Evolutionary conservation across 257 asterid genomes (phyloP).

Genomic region (Paulownia fortunei): DNA sequence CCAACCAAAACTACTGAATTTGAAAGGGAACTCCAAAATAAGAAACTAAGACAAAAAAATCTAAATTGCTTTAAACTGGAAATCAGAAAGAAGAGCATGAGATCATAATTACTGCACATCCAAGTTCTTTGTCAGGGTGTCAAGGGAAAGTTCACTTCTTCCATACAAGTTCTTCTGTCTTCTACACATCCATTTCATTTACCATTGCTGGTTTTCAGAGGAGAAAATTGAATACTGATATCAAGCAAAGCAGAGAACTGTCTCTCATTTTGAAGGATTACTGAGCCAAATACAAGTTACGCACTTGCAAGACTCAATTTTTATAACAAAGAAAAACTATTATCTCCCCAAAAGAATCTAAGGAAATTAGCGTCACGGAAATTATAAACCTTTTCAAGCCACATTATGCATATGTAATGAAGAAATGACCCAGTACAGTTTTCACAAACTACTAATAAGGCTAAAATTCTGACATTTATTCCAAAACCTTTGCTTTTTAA

Average conservation of each 20-base stretch:
- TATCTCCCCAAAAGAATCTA: neutral
- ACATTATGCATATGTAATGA: conserved; percentile 5
- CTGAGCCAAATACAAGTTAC: neutral
- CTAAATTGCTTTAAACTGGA: neutral
- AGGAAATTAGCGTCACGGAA: conserved; percentile 9
- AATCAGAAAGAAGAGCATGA: neutral
- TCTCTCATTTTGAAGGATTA: neutral
- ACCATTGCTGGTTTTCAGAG: neutral
- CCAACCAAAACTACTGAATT: no score
- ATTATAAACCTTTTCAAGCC: neutral
- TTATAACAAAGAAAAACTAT: neutral
- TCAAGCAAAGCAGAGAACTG: neutral
- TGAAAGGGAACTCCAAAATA: neutral
- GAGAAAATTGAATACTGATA: neutral
- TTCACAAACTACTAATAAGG: neutral
- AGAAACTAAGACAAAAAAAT: no score
- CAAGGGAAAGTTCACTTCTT: neutral
- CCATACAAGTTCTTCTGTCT: neutral
- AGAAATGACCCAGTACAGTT: conserved; percentile 14
- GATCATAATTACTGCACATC: no score
- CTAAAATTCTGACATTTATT: neutral
- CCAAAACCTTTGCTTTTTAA: conserved; percentile 16
- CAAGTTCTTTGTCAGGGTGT: no score
- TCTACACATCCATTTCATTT: conserved; percentile 13
- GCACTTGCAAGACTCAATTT: neutral